Conservation (phyloP, 345 rosid species). For the Clarkia xantiana region DNA sequence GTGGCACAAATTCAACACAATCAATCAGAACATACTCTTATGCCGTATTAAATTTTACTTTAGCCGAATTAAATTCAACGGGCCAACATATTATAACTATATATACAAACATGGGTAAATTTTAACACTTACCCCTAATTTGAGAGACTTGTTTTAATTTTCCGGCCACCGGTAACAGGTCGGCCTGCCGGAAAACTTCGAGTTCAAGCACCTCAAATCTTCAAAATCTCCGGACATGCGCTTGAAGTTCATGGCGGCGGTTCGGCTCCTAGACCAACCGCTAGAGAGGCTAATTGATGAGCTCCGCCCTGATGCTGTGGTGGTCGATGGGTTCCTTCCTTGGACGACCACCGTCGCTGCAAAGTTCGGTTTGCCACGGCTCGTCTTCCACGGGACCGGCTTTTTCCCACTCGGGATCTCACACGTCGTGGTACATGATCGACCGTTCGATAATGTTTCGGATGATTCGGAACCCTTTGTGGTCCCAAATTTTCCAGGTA, state of each 20-base stretch:
- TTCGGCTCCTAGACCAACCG: slow-evolving; percentile 13
- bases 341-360: slow-evolving; percentile 38
- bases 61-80: too few relatives aligned
- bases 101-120: too few relatives aligned
- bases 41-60: too few relatives aligned
- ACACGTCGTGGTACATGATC: slow-evolving; percentile 12
- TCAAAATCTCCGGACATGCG: slow-evolving; percentile 3
- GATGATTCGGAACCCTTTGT: slow-evolving; percentile 25
- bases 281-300: slow-evolving; percentile 15
- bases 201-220: slow-evolving; percentile 8
- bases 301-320: slow-evolving; percentile 18
- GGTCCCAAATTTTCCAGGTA: slow-evolving; percentile 15
- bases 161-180: too few relatives aligned
- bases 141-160: too few relatives aligned
- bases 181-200: slow-evolving; percentile 20
- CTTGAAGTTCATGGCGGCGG: slow-evolving; percentile 8
- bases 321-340: slow-evolving; percentile 45
- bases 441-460: slow-evolving; percentile 20
- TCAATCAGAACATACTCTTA: too few relatives aligned
- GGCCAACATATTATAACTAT: too few relatives aligned
- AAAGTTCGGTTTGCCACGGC: slow-evolving; percentile 31
- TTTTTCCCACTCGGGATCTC: slow-evolving; percentile 19
- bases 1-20: too few relatives aligned
- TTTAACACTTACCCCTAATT: too few relatives aligned
- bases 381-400: slow-evolving; percentile 39